Conservation (phyloP, 495 filamentous ascomycete genomes). For the Podospora bellae-mahoneyi region DNA sequence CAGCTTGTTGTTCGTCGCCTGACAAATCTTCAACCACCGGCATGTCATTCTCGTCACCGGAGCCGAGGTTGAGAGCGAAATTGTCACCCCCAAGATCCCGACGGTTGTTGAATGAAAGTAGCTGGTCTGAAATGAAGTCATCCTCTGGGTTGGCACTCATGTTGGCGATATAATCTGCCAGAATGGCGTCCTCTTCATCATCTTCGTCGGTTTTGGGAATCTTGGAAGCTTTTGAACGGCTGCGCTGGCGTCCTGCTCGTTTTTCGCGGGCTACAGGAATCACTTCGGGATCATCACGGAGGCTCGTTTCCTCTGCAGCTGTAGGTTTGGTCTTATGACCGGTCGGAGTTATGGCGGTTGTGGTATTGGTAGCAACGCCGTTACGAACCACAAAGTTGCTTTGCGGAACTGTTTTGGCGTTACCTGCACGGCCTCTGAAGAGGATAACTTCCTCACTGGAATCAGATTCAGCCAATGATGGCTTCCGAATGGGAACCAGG, state of each 20-base stretch:
- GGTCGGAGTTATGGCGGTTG: background rate
- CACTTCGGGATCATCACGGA: background rate
- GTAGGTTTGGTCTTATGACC: background rate
- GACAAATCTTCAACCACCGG: slow-evolving; percentile 7
- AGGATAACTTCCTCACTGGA: slow-evolving; percentile 66
- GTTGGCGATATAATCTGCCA: slow-evolving; percentile 77
- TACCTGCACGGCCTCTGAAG: slow-evolving; percentile 53
- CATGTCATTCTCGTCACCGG: slow-evolving; percentile 14
- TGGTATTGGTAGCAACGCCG: background rate
- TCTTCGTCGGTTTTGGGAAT: slow-evolving; percentile 17
- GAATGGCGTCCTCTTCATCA: slow-evolving; percentile 52
- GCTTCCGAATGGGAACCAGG: slow-evolving; percentile 22
- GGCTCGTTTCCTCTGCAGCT: background rate
- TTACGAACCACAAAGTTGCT: background rate
- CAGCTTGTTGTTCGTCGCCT: slow-evolving; percentile 29
- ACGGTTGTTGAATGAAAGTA: slow-evolving; percentile 30
- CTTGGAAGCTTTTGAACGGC: slow-evolving; percentile 1
- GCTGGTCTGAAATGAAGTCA: slow-evolving; percentile 25
- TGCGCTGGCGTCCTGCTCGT: slow-evolving; percentile 1
- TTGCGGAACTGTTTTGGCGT: background rate
- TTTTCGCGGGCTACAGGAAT: background rate
- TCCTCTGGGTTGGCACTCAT: slow-evolving; percentile 47
- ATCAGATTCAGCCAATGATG: slow-evolving; percentile 45
- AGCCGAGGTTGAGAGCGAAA: slow-evolving; percentile 25
- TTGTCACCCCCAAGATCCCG: slow-evolving; percentile 50